A percentile compares a stretch with the other conserved stretches of the same genome.
phyloP scores from a whole-genome alignment of 202 grass and related monocot species.

The Thinopyrum obtusiflorum region DNA sequence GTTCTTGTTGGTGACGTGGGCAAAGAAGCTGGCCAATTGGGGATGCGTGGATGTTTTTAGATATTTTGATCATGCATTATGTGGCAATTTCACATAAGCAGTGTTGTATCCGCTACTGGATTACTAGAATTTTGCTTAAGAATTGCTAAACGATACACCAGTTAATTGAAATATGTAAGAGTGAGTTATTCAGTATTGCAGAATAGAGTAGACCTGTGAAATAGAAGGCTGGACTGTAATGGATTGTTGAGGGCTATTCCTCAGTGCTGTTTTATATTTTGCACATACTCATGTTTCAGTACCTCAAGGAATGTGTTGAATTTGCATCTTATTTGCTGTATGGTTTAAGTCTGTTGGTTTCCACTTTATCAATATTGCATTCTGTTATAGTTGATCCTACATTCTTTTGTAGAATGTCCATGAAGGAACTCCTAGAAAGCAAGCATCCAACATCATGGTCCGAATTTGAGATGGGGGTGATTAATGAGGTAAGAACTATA shows the following conservation, averaged over 20 bases:
- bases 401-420: constrained; percentile 66
- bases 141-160: background rate
- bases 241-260: background rate
- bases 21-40: background rate
- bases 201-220: background rate
- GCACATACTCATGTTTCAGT: background rate
- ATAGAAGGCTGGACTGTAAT: background rate
- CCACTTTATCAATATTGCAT: background rate
- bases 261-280: background rate
- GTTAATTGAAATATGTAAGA: background rate
- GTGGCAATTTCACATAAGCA: background rate
- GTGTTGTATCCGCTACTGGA: background rate
- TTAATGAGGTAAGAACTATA: constrained; percentile 63
- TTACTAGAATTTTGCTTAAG: background rate
- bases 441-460: constrained; percentile 89
- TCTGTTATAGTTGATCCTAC: background rate
- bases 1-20: background rate
- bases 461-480: constrained; percentile 87
- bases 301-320: background rate
- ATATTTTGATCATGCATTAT: background rate
- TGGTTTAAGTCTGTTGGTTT: background rate
- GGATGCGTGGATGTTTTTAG: background rate
- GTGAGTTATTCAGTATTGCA: background rate
- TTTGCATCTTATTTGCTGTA: background rate
- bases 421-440: constrained; percentile 82